A percentile compares a stretch with the other conserved stretches of the same genome.
phyloP scores from a whole-genome alignment of 78 protist species.

The Dictyostelium citrinum region DNA sequence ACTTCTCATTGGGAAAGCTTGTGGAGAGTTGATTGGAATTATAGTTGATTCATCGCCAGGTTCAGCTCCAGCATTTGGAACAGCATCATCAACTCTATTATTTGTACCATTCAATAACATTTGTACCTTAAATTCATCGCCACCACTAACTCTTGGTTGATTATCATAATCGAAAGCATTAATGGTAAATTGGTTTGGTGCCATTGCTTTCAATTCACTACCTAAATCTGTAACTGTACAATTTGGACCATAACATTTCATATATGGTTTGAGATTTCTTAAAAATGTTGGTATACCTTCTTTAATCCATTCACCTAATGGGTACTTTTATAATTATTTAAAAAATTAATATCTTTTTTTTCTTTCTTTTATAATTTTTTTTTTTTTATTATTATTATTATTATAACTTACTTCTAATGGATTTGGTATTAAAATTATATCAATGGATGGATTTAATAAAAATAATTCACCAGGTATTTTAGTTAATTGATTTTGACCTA shows the following conservation, averaged over 20 bases:
- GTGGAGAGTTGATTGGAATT: neutral
- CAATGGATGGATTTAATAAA: conserved; percentile 59
- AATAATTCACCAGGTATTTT: conserved; percentile 59
- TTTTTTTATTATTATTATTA: neutral
- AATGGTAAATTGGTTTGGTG: conserved; percentile 56
- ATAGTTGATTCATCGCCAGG: neutral
- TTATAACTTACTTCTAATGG: conserved; percentile 37
- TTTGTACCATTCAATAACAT: conserved; percentile 55
- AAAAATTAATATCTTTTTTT: neutral
- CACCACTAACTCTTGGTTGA: conserved; percentile 51
- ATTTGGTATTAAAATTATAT: conserved; percentile 36
- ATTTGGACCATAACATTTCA: conserved; percentile 70
- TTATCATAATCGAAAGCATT: conserved; percentile 28
- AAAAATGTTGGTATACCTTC: conserved; percentile 61
- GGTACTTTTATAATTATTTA: neutral
- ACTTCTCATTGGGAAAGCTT: neutral
- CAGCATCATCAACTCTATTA: neutral
- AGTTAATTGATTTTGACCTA: conserved; percentile 49
- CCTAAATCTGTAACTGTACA: conserved; percentile 8
- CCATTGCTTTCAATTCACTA: conserved; percentile 26
- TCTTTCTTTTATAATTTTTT: neutral
- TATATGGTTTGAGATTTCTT: conserved; percentile 53
- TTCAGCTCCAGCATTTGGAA: neutral
- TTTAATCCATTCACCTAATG: conserved; percentile 68
- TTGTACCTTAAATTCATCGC: conserved; percentile 47